Percentiles rank a stretch among this genome's conserved stretches.
These are phyloP conservation scores for Pseudogymnoascus sp. DNA, from an alignment of 2,329 filamentous ascomycete genomes.

Conservation along the genomic window DNA sequence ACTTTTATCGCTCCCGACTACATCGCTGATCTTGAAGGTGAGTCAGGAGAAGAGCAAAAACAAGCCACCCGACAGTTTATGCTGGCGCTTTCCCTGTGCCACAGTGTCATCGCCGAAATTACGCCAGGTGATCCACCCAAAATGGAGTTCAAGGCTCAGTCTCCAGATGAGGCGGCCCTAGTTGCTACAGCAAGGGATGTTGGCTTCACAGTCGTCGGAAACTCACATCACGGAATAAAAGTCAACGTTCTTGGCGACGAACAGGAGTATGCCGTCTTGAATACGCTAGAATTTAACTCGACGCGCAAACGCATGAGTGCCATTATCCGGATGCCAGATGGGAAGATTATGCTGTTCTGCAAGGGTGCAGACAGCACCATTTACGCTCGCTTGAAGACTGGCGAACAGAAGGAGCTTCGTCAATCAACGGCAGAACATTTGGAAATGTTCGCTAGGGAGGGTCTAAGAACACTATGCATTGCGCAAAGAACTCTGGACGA, in stretches of 20 bases:
- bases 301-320: conserved; percentile 96
- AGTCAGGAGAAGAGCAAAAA: conserved; percentile 67
- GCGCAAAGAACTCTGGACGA: conserved; percentile 74
- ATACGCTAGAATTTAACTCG: conserved; percentile 96
- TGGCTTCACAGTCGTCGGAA: conserved; percentile 85
- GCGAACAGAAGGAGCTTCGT: conserved; percentile 78
- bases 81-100: conserved; percentile 89
- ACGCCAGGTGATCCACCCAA: conserved; percentile 81
- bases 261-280: conserved; percentile 75
- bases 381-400: conserved; percentile 78
- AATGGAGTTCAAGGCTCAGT: conserved; percentile 95
- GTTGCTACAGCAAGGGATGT: conserved; percentile 92
- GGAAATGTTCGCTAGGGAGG: conserved; percentile 94
- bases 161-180: conserved; percentile 88
- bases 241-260: conserved; percentile 84
- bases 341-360: conserved; percentile 83
- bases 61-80: conserved; percentile 81
- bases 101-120: conserved; percentile 88
- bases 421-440: conserved; percentile 82
- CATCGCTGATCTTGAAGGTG: conserved; percentile 70
- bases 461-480: conserved; percentile 88
- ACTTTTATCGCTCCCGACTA: conserved; percentile 92
- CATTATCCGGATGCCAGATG: conserved; percentile 89
- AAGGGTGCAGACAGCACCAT: conserved; percentile 98
- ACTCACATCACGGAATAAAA: conserved; percentile 69